These are phyloP conservation scores for Penicillium rolfsii DNA, from an alignment of 2,329 filamentous ascomycete species.

Conservation along the genomic window DNA sequence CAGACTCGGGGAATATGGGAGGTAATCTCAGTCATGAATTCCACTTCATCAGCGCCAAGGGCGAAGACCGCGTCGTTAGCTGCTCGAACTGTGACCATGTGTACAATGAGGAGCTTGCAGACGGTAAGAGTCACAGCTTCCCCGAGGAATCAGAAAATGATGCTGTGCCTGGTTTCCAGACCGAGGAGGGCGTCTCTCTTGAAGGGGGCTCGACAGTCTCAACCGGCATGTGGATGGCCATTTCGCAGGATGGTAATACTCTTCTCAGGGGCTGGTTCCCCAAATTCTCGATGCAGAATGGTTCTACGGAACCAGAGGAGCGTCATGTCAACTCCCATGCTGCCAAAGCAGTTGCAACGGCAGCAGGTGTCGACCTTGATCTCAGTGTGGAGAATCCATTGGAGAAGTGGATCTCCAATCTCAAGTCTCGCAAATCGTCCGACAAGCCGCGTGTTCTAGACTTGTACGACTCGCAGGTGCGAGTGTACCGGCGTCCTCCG, in stretches of 20 bases:
- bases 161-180: conserved; percentile 29
- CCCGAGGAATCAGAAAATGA: conserved; percentile 12
- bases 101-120: conserved; percentile 85
- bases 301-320: conserved; percentile 37
- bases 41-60: conserved; percentile 76
- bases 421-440: conserved; percentile 30
- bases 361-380: conserved; percentile 68
- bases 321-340: conserved; percentile 61
- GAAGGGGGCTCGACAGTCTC: conserved; percentile 38
- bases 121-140: conserved; percentile 40
- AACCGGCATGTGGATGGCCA: conserved; percentile 45
- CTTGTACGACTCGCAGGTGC: conserved; percentile 47
- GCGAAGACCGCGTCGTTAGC: conserved; percentile 81
- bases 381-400: conserved; percentile 66
- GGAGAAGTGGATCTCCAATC: conserved; percentile 55
- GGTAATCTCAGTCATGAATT: conserved; percentile 94
- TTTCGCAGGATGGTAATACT: conserved; percentile 62
- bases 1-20: conserved; percentile 95
- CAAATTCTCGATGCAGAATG: conserved; percentile 43
- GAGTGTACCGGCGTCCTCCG: conserved; percentile 45
- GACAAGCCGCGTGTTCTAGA: conserved; percentile 42
- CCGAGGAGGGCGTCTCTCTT: conserved; percentile 24
- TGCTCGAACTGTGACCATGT: conserved; percentile 75
- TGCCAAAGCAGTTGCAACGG: conserved; percentile 59
- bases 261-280: conserved; percentile 73